Base-by-base conservation (phyloP, 345 rosid genomes). In the Hibiscus syriacus region DNA sequence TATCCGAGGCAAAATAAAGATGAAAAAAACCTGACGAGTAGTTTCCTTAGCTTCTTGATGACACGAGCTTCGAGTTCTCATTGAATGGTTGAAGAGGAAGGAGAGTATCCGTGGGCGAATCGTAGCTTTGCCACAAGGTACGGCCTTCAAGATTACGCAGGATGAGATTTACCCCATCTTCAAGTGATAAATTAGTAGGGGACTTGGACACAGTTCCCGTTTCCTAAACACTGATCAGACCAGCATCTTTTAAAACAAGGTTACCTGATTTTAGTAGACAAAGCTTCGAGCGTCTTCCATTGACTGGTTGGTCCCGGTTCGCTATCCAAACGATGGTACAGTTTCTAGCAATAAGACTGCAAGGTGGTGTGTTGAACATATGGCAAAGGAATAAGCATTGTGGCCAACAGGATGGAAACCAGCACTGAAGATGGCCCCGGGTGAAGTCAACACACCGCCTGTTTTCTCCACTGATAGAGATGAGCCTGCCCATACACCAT, bases 11-110 rank as follows among this genome's bases (percentile, higher is more conserved):
- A 13, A 39, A 39, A 10, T 39, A 39, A 2, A 74, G 55, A 43
- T 32, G 74, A 56, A 62, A 75, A 55, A 57, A 64, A 22, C 82
- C 82, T 7, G 77, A 53, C 3, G 77, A 69, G 16, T 46, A 60
- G 72, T 78, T 78, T 16, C 19, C 29, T 64, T 30, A 13, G 56
- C 81, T 75, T 66, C 78, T 73, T 5, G 78, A 67, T 0, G 83
- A 78, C 26, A 83, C 39, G 2, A 39, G 45, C n/a, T n/a, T n/a
- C n/a, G n/a, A n/a, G n/a, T n/a, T n/a, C n/a, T n/a, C n/a, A n/a
- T n/a, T n/a, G n/a, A 39, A 13, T 39, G 7, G 11, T 39, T 39
- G 45, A 39, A 39, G 45, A 8, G 45, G 45, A 39, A 39, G 45
- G 2, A 39, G 9, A 39, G 45, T 39, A 39, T 39, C 45, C 13